Evolutionary conservation across 2,329 filamentous ascomycete genomes (phyloP), one percentile per base, ranked within the genome.

Genomic region (Colletotrichum limetticola): DNA sequence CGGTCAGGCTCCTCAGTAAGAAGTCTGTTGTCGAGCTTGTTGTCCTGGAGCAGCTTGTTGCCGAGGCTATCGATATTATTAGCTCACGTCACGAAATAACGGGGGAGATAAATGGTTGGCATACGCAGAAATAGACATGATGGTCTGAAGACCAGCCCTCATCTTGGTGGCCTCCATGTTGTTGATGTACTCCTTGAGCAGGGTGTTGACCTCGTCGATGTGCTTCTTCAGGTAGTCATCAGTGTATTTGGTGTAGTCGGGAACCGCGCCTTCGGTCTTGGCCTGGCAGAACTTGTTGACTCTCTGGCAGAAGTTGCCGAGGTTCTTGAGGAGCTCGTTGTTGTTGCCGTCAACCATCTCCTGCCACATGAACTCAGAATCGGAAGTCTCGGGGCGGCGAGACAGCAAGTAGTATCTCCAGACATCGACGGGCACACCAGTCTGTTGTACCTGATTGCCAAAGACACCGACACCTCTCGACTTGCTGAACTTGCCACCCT

Each of bases 341-440:
- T 98, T 98, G 87, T 98, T 98, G 77, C 90, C 88, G 46, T 91
- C 89, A 74, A 97, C 93, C 83, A 98, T 97, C 58, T 92, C 89
- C 71, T 87, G 90, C 95, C 95, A 98, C 81, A 96, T 93, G 81
- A 98, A 98, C 79, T 98, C 94, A 0, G 94, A 93, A 80, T 98
- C 95, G 64, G 93, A 90, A 12, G 92, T 93, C 82, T 98, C 95
- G 0, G 95, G 95, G 69, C 95, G 91, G 81, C 94, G 92, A 57
- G 95, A 93, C 49, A 98, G 88, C 26, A 98, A 90, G 85, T 97
- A 98, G 84, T 96, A 98, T 76, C 95, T 89, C 94, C 95, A 98
- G n/a, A 98, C 94, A 75, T 96, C 94, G 0, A 95, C 87, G 19
- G 93, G 90, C 22, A 98, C 89, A 24, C 95, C 95, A 9, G 95